Evolutionary conservation across 257 asterid species (phyloP), one percentile per base, ranked within the genome.

Genomic region (Capsicum chinense): DNA sequence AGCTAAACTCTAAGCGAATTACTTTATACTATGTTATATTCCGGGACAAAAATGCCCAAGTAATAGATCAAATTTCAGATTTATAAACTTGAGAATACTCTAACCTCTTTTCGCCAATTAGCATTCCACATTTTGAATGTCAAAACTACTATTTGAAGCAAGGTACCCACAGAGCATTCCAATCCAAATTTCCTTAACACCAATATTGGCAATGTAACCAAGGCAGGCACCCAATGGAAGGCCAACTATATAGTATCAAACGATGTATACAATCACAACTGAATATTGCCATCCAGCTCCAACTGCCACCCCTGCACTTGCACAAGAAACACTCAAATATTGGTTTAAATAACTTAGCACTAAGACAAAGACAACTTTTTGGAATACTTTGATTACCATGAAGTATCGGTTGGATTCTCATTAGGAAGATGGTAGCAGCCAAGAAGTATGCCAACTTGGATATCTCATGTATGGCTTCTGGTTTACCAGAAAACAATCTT

Each of bases 141-240:
- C 83, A 95, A 62, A 39, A 93, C 42, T 52, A 88, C 54, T 1
- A 98, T 95, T 84, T 95, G 99, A 54, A 94, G 91, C 66, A 95
- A 12, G 81, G 91, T 87, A 59, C 33, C 98, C 98, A 3, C 90
- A 90, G 7, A 95, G 83, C 97, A 95, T 92, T 5, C 98, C 97
- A n/a, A 89, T 79, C 99, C 97, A 95, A 8, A 95, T 93, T 69
- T 98, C 99, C 84, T 88, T 79, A 2, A 94, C 94, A 13, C 98
- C 95, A 47, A 89, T 90, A 7, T 86, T 87, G 33, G 90, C 83
- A 82, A 82, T 89, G 90, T 91, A 94, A 26, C 99, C 97, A 44
- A 94, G 92, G 82, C 94, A 83, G 1, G 92, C 99, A 17, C 98
- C 98, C 12, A 95, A 82, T 2, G 99, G 99, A 83, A 95, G 92